Evolutionary conservation across 2,329 filamentous ascomycete species (phyloP), one percentile per base, ranked within the genome.

Genomic region (Penicillium occitanis): DNA sequence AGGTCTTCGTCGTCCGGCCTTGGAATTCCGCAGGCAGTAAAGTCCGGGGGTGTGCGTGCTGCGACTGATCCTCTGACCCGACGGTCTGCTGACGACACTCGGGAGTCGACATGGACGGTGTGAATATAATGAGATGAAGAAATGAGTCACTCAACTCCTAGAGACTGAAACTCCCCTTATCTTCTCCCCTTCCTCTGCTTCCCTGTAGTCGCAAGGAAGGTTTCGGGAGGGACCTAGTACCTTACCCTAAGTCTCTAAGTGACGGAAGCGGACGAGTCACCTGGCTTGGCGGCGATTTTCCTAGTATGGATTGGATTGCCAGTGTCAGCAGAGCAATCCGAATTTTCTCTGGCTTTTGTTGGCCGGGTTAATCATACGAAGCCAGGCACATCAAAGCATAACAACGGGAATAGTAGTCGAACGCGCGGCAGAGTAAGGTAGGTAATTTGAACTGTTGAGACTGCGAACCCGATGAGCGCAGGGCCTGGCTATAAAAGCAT

Each of bases 11-110:
- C 46, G 55, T 63, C 44, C 51, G 60, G 65, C 58, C 46, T 59
- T 58, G 59, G 44, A 63, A 30, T 58, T 66, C 64, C 40, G 57
- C 46, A 42, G 55, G 55, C 35, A 30, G 35, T 46, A 53, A 35
- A 61, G 59, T 57, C 59, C 51, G 55, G n/a, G 33, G 19, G 1
- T 57, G 25, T 22, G 25, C 33, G 22, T 66, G 58, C 48, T 61
- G 65, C 60, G 60, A 51, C 64, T 40, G 58, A 44, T 53, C 25
- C n/a, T 63, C 60, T 60, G 65, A 66, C 65, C 65, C 61, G n/a
- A 55, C 44, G 65, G 65, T 63, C 65, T 66, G 65, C 37, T 53
- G 60, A 61, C 44, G 53, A 42, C 61, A 22, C 44, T 60, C 60
- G 60, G 65, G 53, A 42, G 65, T 63, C 51, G 61, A 63, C 65